These are phyloP conservation scores for Gonapodya sp. DNA, from an alignment of 192 early-diverging fungal species.

Conservation along the genomic window DNA sequence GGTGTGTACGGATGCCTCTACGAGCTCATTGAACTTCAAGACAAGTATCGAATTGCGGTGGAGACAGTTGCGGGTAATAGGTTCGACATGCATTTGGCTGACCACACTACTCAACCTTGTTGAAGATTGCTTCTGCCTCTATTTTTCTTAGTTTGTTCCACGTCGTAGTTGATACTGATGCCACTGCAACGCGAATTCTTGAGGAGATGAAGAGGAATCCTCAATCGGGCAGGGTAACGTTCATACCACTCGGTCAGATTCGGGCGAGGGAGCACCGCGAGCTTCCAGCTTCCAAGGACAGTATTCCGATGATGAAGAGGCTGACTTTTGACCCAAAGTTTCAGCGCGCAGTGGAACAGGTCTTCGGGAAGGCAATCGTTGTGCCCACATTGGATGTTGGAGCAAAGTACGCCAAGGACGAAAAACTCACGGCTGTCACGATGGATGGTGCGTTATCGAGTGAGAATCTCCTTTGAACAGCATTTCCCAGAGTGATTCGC, in stretches of 20 bases:
- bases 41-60: conserved; percentile 71
- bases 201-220: conserved; percentile 33
- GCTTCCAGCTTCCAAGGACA: conserved; percentile 60
- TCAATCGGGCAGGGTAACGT: conserved; percentile 76
- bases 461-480: neutral
- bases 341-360: conserved; percentile 72
- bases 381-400: conserved; percentile 76
- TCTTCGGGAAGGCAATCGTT: conserved; percentile 86
- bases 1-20: conserved; percentile 89
- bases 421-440: conserved; percentile 76
- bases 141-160: conserved; percentile 86
- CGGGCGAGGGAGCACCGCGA: conserved; percentile 35
- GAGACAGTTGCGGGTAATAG: conserved; percentile 77
- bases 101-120: neutral
- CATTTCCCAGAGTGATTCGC: conserved; percentile 5
- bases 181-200: conserved; percentile 71
- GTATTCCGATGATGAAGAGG: conserved; percentile 73
- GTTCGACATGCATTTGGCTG: conserved; percentile 21
- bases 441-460: conserved; percentile 44
- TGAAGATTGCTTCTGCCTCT: conserved; percentile 3
- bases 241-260: conserved; percentile 91
- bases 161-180: conserved; percentile 90
- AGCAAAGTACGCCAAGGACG: conserved; percentile 61
- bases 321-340: conserved; percentile 62
- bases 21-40: conserved; percentile 83